Percentiles rank a stretch among this genome's conserved stretches.
phyloP scores from a whole-genome alignment of 164 flowering plant genomes.

The Kalanchoe fedtschenkoi region DNA sequence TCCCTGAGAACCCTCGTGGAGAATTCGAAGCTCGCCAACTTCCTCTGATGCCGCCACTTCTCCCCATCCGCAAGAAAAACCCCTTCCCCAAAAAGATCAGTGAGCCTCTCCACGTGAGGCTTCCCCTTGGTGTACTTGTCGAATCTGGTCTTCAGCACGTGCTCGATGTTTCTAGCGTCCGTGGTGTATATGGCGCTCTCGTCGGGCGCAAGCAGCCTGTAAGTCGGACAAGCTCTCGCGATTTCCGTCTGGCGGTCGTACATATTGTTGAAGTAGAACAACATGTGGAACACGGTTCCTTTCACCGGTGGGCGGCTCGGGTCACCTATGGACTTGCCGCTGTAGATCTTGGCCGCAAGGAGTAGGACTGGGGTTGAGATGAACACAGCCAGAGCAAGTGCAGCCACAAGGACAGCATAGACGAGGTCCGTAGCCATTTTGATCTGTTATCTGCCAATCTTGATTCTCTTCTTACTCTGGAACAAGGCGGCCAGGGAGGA shows the following conservation, averaged over 20 bases:
- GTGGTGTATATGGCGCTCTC: slow-evolving; percentile 39
- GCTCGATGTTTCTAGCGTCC: slow-evolving; percentile 46
- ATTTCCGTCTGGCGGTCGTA: slow-evolving; percentile 49
- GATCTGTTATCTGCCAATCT: too few relatives aligned
- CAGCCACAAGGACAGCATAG: not conserved
- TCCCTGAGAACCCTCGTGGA: slow-evolving; percentile 32
- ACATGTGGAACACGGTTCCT: slow-evolving; percentile 43
- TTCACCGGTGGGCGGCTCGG: slow-evolving; percentile 39
- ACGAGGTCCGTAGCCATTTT: not conserved
- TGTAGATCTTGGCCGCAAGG: not conserved
- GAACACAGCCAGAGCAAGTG: not conserved
- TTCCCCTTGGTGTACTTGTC: slow-evolving; percentile 14
- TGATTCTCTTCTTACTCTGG: too few relatives aligned
- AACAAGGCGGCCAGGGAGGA: too few relatives aligned
- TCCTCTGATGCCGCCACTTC: slow-evolving; percentile 37
- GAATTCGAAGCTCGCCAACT: slow-evolving; percentile 36
- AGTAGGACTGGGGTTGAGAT: not conserved
- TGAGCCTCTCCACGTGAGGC: slow-evolving; percentile 18
- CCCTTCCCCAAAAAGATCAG: slow-evolving; percentile 34
- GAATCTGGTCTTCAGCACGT: slow-evolving; percentile 32
- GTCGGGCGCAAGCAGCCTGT: slow-evolving; percentile 29
- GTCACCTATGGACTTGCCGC: not conserved
- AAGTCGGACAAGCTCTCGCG: slow-evolving; percentile 34
- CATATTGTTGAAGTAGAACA: slow-evolving; percentile 36
- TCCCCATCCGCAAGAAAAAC: slow-evolving; percentile 46